Conservation (phyloP, 2,329 filamentous ascomycete species). For the Rutstroemia sydowiana region DNA sequence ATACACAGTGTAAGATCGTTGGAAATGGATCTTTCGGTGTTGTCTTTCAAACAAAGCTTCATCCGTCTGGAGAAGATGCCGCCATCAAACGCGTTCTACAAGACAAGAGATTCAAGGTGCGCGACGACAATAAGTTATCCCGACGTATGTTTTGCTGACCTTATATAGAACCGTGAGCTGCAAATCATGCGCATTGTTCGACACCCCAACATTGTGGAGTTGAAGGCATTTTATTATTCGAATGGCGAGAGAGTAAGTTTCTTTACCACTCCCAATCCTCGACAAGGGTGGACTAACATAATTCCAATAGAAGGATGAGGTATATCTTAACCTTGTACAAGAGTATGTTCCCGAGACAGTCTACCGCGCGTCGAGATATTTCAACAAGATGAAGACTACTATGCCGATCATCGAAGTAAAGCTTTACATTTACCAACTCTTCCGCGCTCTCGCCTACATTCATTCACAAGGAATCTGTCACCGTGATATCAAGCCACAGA, state of each 20-base stretch:
- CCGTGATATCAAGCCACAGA: conserved; percentile 98
- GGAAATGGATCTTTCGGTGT: conserved; percentile 98
- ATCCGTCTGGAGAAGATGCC: conserved; percentile 94
- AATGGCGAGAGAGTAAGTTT: conserved; percentile 86
- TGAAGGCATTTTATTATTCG: conserved; percentile 99
- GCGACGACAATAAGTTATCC: conserved; percentile 15
- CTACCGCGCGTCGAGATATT: conserved; percentile 94
- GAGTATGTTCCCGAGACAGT: conserved; percentile 98
- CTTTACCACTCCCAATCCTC: conserved; percentile 12
- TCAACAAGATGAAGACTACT: conserved; percentile 99
- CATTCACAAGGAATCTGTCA: conserved; percentile 99
- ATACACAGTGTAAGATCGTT: conserved; percentile 99
- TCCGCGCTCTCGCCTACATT: conserved; percentile 96
- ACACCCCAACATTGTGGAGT: conserved; percentile 96
- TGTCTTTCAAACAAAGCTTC: conserved; percentile 97
- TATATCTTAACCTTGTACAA: conserved; percentile 96
- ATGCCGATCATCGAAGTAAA: conserved; percentile 99
- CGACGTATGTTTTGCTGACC: conserved; percentile 21
- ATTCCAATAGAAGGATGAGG: conserved; percentile 78
- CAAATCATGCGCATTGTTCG: conserved; percentile 99
- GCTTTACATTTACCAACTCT: conserved; percentile 98
- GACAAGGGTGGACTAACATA: conserved; percentile 12
- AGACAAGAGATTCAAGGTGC: conserved; percentile 98
- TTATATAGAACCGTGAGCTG: conserved; percentile 81
- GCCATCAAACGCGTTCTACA: conserved; percentile 98